Evolutionary conservation across 495 filamentous ascomycete genomes (phyloP).

Genomic region (Cenococcum geophilum): DNA sequence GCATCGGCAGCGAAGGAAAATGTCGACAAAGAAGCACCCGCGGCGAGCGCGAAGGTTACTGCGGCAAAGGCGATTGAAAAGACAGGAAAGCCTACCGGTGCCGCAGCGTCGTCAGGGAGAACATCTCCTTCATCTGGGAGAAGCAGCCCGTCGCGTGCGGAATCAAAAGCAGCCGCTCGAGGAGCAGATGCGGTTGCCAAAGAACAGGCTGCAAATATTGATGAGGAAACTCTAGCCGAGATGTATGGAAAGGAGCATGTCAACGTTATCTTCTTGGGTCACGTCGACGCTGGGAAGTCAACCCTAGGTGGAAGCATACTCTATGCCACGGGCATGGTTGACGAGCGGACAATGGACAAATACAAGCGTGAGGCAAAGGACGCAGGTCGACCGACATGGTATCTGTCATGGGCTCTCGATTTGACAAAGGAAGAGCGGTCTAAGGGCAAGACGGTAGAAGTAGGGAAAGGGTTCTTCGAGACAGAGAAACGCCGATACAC

Average conservation of each 20-base stretch:
- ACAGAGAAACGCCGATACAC: slow-evolving; percentile 82
- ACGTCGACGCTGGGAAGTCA: slow-evolving; percentile 96
- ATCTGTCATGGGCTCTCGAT: slow-evolving; percentile 95
- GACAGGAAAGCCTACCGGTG: slow-evolving; percentile 52
- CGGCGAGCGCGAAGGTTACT: slow-evolving; percentile 59
- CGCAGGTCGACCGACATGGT: slow-evolving; percentile 95
- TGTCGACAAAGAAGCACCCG: slow-evolving; percentile 53
- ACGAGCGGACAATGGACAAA: slow-evolving; percentile 96
- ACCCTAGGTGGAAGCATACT: slow-evolving; percentile 90
- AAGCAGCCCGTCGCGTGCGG: slow-evolving; percentile 58
- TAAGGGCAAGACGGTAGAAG: slow-evolving; percentile 98
- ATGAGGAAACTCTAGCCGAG: slow-evolving; percentile 84
- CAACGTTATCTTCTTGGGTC: slow-evolving; percentile 96
- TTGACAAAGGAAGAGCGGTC: slow-evolving; percentile 90
- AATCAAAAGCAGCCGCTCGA: slow-evolving; percentile 46
- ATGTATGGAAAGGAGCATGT: slow-evolving; percentile 99
- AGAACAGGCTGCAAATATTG: slow-evolving; percentile 82
- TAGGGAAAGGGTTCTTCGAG: slow-evolving; percentile 94
- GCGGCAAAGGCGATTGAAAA: slow-evolving; percentile 79
- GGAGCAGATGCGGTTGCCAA: slow-evolving; percentile 78
- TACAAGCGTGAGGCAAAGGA: slow-evolving; percentile 96
- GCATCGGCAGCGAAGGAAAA: slow-evolving; percentile 42
- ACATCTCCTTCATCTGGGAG: slow-evolving; percentile 74
- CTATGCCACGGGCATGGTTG: slow-evolving; percentile 94
- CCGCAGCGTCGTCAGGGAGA: slow-evolving; percentile 53